Evolutionary conservation across 371 early-diverging fungal genomes (phyloP).

Genomic region (Fennellomyces sp.): DNA sequence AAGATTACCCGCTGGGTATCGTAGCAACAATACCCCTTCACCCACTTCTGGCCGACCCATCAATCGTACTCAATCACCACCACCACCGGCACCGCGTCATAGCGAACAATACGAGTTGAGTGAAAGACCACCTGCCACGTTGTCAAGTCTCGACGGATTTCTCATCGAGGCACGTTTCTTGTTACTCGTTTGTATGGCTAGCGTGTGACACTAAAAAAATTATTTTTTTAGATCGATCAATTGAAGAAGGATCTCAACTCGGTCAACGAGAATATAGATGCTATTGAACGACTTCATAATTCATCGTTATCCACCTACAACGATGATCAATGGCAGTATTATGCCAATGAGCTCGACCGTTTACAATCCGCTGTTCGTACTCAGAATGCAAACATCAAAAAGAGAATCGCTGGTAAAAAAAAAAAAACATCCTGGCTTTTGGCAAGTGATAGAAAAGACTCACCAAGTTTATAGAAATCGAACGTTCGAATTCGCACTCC

Average conservation of each 20-base stretch:
- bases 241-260: constrained; percentile 27
- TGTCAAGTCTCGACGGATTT: constrained; percentile 32
- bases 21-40: constrained; percentile 8
- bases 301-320: constrained; percentile 32
- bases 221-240: constrained; percentile 25
- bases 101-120: constrained; percentile 13
- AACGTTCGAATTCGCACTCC: not conserved
- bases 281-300: constrained; percentile 36
- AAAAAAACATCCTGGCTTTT: not conserved
- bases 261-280: constrained; percentile 36
- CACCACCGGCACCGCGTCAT: constrained; percentile 15
- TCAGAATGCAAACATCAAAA: constrained; percentile 30
- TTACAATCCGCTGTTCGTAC: constrained; percentile 32
- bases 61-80: constrained; percentile 4
- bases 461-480: not conserved
- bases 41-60: not conserved
- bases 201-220: constrained; percentile 1
- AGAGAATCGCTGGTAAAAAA: constrained; percentile 28
- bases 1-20: constrained; percentile 26
- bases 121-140: constrained; percentile 7
- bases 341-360: constrained; percentile 29
- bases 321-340: constrained; percentile 37
- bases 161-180: constrained; percentile 26
- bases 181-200: not conserved
- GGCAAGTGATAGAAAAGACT: not conserved